Base-by-base conservation (phyloP, 148 eudicot genomes). In the Vaccinium vitisidaea region DNA sequence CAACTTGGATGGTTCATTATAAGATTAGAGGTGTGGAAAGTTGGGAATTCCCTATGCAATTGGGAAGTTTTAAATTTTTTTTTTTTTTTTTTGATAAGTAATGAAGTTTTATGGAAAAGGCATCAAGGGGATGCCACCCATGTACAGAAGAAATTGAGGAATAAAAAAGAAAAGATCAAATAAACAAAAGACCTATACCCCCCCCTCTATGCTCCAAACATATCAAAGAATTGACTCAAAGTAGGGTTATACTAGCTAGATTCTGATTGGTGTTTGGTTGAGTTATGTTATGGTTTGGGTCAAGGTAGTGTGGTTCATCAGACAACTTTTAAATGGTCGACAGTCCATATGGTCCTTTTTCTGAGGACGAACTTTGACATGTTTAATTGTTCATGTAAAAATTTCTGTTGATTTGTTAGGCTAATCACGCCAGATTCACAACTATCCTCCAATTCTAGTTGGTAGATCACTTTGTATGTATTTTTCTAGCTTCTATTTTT, bases 391-490 rank as follows among this genome's bases (percentile, higher is more conserved):
- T 18, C 54, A 36, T 46, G 55, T n/a, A n/a, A n/a, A 76, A 43
- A 39, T 18, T 43, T 75, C 70, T 63, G n/a, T 63, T 2, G 70
- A 63, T 63, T 63, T 63, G 70, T 0, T 63, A 19, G 70, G 70
- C 21, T 23, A 63, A 27, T 67, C 74, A 67, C 74, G 8, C 74
- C 15, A 9, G 14, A 67, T 67, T 67, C 74, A 67, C 11, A 0
- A 67, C 15, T 32, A 67, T n/a, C 55, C 53, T 48, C 6, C 55
- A 9, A 23, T 76, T 48, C 16, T 48, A 49, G 55, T 5, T 48
- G 53, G 30, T n/a, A 76, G 79, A 76, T 76, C 6, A 52, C 80
- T 78, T 78, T 53, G n/a, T 25, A 49, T 52, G 80, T 77, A 23
- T 52, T 25, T 77, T 52, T 15, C 61, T 52, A 36, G 39, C 39